A percentile compares a stretch with the other conserved stretches of the same genome.
Evolutionary conservation across 2,329 filamentous ascomycete species (phyloP).

Genomic region (Verticillium albo-atrum): DNA sequence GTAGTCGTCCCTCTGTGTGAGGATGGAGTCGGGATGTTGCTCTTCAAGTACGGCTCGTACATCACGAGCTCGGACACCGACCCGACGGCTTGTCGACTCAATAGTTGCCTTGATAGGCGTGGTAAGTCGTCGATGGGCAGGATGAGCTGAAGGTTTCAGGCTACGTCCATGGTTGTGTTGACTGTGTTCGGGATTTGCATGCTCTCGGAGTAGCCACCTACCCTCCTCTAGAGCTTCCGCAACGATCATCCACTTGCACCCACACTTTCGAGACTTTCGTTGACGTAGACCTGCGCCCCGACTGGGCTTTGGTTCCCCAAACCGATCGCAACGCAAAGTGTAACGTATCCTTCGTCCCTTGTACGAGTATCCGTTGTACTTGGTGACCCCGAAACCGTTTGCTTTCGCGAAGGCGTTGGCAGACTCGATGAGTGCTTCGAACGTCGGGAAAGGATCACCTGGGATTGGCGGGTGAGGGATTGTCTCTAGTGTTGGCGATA

Average conservation of each 20-base stretch:
- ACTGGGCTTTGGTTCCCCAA: constrained; percentile 1
- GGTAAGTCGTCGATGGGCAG: constrained; percentile 7
- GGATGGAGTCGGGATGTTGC: constrained; percentile 4
- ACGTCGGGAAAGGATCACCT: constrained; percentile 4
- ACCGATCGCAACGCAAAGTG: constrained; percentile 8
- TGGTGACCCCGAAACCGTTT: constrained; percentile 5
- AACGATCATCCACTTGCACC: constrained; percentile 9
- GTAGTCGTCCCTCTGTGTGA: constrained; percentile 11
- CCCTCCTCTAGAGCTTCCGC: constrained; percentile 6
- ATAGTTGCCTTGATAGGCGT: constrained; percentile 5
- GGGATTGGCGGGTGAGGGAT: constrained; percentile 8
- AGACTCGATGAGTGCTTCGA: neutral
- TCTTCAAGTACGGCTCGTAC: constrained; percentile 5
- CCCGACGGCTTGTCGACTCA: constrained; percentile 9
- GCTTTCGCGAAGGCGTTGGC: neutral
- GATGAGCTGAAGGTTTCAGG: constrained; percentile 5
- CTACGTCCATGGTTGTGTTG: constrained; percentile 4
- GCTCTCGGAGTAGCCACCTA: constrained; percentile 1
- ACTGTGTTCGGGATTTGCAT: constrained; percentile 1
- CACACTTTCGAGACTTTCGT: constrained; percentile 9
- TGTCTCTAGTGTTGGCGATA: neutral
- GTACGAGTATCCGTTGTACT: constrained; percentile 1
- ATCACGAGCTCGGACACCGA: constrained; percentile 10
- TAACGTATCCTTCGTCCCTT: constrained; percentile 5
- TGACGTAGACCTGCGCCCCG: constrained; percentile 2